Conservation (phyloP, 2,329 filamentous ascomycete genomes). For the Talaromyces verruculosus region DNA sequence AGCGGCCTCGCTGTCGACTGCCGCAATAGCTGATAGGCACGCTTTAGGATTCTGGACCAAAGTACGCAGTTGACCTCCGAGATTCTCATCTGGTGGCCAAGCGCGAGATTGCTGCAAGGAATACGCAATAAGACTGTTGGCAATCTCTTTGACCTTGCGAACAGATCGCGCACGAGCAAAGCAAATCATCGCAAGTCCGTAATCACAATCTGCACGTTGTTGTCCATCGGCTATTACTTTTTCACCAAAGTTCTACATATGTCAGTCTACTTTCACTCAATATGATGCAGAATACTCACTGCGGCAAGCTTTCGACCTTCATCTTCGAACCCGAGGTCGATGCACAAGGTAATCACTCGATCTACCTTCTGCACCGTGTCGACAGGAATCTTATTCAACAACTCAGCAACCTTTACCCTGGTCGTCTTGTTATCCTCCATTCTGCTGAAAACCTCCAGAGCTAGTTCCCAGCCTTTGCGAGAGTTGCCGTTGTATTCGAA, state of each 20-base stretch:
- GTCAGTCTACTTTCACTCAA: slow-evolving; percentile 23
- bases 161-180: slow-evolving; percentile 81
- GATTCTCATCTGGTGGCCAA: slow-evolving; percentile 68
- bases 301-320: slow-evolving; percentile 81
- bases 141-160: slow-evolving; percentile 77
- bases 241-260: slow-evolving; percentile 73
- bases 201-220: slow-evolving; percentile 63
- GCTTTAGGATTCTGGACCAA: slow-evolving; percentile 71
- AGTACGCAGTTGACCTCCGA: slow-evolving; percentile 69
- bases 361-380: slow-evolving; percentile 72
- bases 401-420: slow-evolving; percentile 69
- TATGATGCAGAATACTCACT: slow-evolving; percentile 53
- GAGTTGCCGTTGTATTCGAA: slow-evolving; percentile 38
- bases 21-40: slow-evolving; percentile 69
- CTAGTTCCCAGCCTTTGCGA: slow-evolving; percentile 83
- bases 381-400: slow-evolving; percentile 72
- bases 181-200: slow-evolving; percentile 85
- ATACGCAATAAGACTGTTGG: slow-evolving; percentile 83
- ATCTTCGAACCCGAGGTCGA: slow-evolving; percentile 71
- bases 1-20: slow-evolving; percentile 76
- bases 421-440: slow-evolving; percentile 72
- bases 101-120: slow-evolving; percentile 81
- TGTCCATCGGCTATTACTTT: slow-evolving; percentile 58
- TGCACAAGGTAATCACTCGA: slow-evolving; percentile 75
- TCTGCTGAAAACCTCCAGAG: slow-evolving; percentile 76